Evolutionary conservation across 2,329 filamentous ascomycete species (phyloP).

Genomic region (Pochonia chlamydosporia): DNA sequence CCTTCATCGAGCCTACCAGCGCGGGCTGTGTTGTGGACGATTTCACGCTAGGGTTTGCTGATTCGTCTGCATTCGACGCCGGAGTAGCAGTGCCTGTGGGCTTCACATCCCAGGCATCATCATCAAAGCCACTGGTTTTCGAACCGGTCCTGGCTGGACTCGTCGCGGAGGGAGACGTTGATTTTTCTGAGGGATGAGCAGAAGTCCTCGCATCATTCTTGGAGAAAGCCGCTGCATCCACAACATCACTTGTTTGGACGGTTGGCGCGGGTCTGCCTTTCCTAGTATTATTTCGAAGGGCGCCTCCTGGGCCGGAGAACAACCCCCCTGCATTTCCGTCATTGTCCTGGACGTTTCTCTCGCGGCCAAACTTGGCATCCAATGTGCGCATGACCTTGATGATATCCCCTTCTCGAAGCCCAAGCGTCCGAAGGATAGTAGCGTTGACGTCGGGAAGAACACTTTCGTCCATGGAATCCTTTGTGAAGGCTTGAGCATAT

Average conservation of each 20-base stretch:
- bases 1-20: conserved; percentile 53
- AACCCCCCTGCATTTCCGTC: conserved; percentile 61
- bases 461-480: conserved; percentile 94
- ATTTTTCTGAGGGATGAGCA: conserved; percentile 15
- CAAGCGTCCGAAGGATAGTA: conserved; percentile 74
- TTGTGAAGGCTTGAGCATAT: conserved; percentile 82
- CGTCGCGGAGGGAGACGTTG: conserved; percentile 15
- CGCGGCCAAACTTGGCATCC: conserved; percentile 72
- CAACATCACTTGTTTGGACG: conserved; percentile 77
- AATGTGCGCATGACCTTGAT: conserved; percentile 88
- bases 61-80: conserved; percentile 50
- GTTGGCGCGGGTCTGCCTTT: conserved; percentile 84
- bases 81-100: conserved; percentile 28
- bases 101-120: conserved; percentile 96
- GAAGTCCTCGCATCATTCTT: conserved; percentile 38
- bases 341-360: conserved; percentile 46
- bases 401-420: conserved; percentile 94
- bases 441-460: conserved; percentile 86
- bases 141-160: conserved; percentile 21
- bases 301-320: conserved; percentile 89
- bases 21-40: conserved; percentile 12
- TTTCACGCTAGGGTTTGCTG: conserved; percentile 11
- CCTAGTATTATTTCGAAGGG: conserved; percentile 87
- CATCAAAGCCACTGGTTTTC: conserved; percentile 68
- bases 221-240: conserved; percentile 82